phyloP scores from a whole-genome alignment of 225 moss, liverwort and hornwort genomes.

The Ulota crispa region DNA sequence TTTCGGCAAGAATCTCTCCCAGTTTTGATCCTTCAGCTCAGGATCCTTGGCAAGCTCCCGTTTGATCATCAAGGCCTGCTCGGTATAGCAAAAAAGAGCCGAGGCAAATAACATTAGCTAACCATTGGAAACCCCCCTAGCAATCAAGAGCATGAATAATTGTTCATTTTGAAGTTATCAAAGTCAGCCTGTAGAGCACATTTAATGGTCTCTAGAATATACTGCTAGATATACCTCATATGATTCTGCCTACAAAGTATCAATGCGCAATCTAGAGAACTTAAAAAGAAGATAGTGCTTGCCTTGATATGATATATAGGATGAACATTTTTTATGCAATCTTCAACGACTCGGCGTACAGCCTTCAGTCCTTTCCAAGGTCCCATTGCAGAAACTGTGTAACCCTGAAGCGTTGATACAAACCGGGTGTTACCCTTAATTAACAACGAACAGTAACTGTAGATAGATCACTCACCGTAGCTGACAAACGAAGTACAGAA shows the following conservation, averaged over 20 bases:
- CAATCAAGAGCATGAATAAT: not conserved
- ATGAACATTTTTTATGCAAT: constrained; percentile 92
- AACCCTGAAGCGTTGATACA: constrained; percentile 55
- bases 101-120: not conserved
- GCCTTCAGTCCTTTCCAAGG: constrained; percentile 88
- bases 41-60: constrained; percentile 96
- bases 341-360: constrained; percentile 89
- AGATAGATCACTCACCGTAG: not conserved
- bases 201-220: not conserved
- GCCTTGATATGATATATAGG: constrained; percentile 99
- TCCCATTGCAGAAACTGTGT: constrained; percentile 92
- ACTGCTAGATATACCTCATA: not conserved
- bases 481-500: not conserved
- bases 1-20: constrained; percentile 96
- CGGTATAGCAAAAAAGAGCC: not conserved
- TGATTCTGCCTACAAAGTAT: not conserved
- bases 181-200: not conserved
- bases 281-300: not conserved
- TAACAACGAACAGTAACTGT: not conserved
- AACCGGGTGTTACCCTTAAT: not conserved
- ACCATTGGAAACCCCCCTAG: not conserved
- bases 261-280: not conserved
- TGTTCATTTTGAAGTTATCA: not conserved
- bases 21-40: constrained; percentile 86
- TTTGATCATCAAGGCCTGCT: constrained; percentile 97